These are phyloP conservation scores for Saccharomyces hybrid DNA, from an alignment of 1,139 yeast genomes.

Conservation along the genomic window DNA sequence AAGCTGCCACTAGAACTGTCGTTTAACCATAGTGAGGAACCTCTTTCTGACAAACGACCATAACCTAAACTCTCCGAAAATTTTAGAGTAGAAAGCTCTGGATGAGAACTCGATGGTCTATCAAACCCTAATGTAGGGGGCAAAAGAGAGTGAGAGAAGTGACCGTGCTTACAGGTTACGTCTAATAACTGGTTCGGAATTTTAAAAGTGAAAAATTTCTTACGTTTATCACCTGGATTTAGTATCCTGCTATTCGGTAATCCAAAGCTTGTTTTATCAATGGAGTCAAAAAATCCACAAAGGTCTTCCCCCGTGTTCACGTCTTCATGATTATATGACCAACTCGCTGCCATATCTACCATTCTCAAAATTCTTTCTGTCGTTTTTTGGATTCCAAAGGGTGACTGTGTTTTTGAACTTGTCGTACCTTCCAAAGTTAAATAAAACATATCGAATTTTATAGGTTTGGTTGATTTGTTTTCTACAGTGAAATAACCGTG, in stretches of 20 bases:
- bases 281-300: conserved; percentile 38
- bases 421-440: not conserved
- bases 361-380: conserved; percentile 26
- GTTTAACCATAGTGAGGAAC: not conserved
- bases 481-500: not conserved
- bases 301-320: conserved; percentile 29
- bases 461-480: not conserved
- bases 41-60: not conserved
- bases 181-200: conserved; percentile 51
- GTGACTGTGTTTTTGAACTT: not conserved
- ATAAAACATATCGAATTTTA: not conserved
- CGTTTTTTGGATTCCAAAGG: not conserved
- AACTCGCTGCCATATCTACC: conserved; percentile 30
- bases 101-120: not conserved
- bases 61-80: not conserved
- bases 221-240: conserved; percentile 43
- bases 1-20: not conserved
- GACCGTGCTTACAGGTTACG: conserved; percentile 44
- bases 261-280: conserved; percentile 33
- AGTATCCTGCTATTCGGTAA: conserved; percentile 44
- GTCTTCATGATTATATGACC: conserved; percentile 33
- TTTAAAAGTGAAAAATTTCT: conserved; percentile 53
- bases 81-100: not conserved
- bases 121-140: not conserved
- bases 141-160: conserved; percentile 40